Base-by-base conservation (phyloP, 2,329 filamentous ascomycete genomes). In the Aspergillus aculeatus region DNA sequence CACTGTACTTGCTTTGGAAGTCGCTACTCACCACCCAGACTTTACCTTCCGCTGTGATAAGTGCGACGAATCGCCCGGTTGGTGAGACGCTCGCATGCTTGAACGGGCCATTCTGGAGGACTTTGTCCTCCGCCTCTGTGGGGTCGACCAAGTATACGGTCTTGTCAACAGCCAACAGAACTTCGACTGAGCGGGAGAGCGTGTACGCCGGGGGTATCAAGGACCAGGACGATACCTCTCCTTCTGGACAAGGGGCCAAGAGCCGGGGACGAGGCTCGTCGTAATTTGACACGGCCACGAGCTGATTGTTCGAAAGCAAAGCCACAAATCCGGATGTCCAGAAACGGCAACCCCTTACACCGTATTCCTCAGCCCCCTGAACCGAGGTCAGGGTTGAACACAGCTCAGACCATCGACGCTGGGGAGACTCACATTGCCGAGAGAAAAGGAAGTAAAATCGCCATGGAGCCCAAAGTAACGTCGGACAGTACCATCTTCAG, bases 21-120 rank as follows among this genome's bases (percentile, higher is more conserved):
- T 99, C 94, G 69, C 92, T 94, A 51, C 91, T 95, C 54, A 98
- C 92, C 29, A 99, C 91, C 83, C 95, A 96, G 21, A 95, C 87
- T 66, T 88, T 93, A 59, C 92, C 92, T 62, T 91, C 88, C 31
- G 87, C 83, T 0, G 92, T 94, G 71, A 96, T 98, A 32, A 99
- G 83, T 0, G 92, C 92, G 4, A 93, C 89, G 68, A 90, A 96
- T 64, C 89, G 89, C 23, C 93, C 95, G 69, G 96, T 94, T 0
- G 95, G 94, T 1, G 94, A 97, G 14, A 97, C 90, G 67, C 87
- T 89, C 57, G 97, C 89, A 73, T 98, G 92, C 47, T 88, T 88
- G 72, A 99, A 98, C 0, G 95, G 94, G 0, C 95, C 95, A 62
- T 95, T 92, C 67, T 96, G 91, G 44, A 98, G 85, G 66, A 92